These are phyloP conservation scores for Suillus cothurnatus DNA, from an alignment of 768 basidiomycete species.

Conservation along the genomic window DNA sequence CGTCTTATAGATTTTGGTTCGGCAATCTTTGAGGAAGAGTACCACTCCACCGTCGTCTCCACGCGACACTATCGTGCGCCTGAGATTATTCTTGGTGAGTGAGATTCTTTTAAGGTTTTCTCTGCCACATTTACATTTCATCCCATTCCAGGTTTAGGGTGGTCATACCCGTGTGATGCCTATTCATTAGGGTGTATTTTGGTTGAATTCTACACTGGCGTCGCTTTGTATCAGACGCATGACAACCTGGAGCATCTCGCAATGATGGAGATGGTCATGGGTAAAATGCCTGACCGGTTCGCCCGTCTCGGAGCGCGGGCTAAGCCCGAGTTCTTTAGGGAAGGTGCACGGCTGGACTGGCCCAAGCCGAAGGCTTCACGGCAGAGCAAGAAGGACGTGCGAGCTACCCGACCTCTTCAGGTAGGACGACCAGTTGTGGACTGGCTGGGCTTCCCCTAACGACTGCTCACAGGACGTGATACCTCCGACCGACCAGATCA, in stretches of 20 bases:
- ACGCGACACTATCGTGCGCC: slow-evolving; percentile 99
- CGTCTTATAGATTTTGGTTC: slow-evolving; percentile 98
- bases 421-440: slow-evolving; percentile 45
- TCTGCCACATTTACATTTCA: slow-evolving; percentile 18
- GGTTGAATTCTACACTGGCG: slow-evolving; percentile 97
- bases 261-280: slow-evolving; percentile 99
- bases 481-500: slow-evolving; percentile 70
- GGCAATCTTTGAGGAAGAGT: slow-evolving; percentile 96
- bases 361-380: slow-evolving; percentile 86
- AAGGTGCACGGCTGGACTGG: slow-evolving; percentile 84
- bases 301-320: slow-evolving; percentile 71
- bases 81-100: slow-evolving; percentile 94
- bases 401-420: slow-evolving; percentile 74
- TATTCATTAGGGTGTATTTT: slow-evolving; percentile 99
- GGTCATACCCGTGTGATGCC: slow-evolving; percentile 98
- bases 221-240: slow-evolving; percentile 98
- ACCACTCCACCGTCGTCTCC: slow-evolving; percentile 97
- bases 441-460: background rate
- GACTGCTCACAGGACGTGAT: slow-evolving; percentile 71
- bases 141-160: slow-evolving; percentile 75
- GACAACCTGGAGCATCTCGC: slow-evolving; percentile 99
- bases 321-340: slow-evolving; percentile 94
- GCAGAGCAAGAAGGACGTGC: slow-evolving; percentile 94
- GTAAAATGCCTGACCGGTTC: slow-evolving; percentile 92
- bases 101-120: slow-evolving; percentile 2